A percentile compares a stretch with the other conserved stretches of the same genome.
phyloP scores from a whole-genome alignment of 495 filamentous ascomycete species.

The Cryomyces minteri region DNA sequence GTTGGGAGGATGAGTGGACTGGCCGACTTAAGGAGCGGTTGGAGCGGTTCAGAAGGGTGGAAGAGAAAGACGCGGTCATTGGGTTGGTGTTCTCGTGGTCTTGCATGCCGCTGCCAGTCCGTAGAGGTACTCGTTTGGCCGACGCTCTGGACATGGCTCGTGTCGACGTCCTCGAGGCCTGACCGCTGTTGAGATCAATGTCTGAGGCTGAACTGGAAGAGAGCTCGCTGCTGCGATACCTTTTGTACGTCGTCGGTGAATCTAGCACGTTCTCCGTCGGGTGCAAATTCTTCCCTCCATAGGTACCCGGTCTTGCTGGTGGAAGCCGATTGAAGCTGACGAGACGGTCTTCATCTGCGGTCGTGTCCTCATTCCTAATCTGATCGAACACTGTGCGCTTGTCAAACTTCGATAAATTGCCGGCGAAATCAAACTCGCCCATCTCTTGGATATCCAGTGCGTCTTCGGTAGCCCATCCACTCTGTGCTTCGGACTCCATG shows the following conservation, averaged over 20 bases:
- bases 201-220: slow-evolving; percentile 54
- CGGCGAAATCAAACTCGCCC: slow-evolving; percentile 85
- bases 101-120: slow-evolving; percentile 13
- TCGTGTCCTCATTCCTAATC: slow-evolving; percentile 68
- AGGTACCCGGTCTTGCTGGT: slow-evolving; percentile 52
- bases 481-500: slow-evolving; percentile 28
- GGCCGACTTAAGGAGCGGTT: neutral
- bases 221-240: slow-evolving; percentile 21
- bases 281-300: slow-evolving; percentile 77
- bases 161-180: slow-evolving; percentile 26
- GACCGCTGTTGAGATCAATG: slow-evolving; percentile 32
- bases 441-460: slow-evolving; percentile 92
- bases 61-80: neutral
- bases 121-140: slow-evolving; percentile 21
- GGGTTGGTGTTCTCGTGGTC: neutral
- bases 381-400: slow-evolving; percentile 78
- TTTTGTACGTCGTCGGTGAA: slow-evolving; percentile 16
- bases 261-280: slow-evolving; percentile 84
- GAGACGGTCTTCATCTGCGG: slow-evolving; percentile 73
- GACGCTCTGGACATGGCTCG: slow-evolving; percentile 33
- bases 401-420: slow-evolving; percentile 80
- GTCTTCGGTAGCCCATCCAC: slow-evolving; percentile 93
- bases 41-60: neutral
- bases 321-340: slow-evolving; percentile 72
- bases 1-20: neutral